Conservation (phyloP, 176 grass and related monocot species). For the Saccharum spontaneum region DNA sequence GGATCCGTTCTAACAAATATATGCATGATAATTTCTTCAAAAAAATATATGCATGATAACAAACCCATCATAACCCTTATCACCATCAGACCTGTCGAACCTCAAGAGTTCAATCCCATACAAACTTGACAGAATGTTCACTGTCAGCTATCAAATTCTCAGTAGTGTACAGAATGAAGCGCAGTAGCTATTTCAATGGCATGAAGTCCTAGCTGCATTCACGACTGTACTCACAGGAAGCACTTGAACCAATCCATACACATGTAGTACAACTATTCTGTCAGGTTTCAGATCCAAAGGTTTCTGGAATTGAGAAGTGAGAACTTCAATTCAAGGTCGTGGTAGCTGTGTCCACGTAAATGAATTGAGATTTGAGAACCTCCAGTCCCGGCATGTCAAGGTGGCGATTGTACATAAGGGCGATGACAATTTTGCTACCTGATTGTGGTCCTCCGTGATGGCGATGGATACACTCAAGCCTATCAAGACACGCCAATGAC, state of each 20-base stretch:
- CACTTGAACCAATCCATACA: no score
- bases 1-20: neutral
- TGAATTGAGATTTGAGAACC: neutral
- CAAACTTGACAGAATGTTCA: neutral
- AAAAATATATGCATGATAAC: neutral
- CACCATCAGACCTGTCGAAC: no score
- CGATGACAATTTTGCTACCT: slow-evolving; percentile 11
- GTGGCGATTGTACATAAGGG: neutral
- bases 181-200: neutral
- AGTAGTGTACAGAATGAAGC: neutral
- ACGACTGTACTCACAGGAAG: neutral
- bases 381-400: neutral
- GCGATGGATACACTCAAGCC: neutral
- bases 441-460: neutral
- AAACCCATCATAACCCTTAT: neutral
- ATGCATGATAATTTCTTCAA: no score
- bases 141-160: neutral
- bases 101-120: neutral
- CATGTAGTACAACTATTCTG: neutral
- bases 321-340: neutral
- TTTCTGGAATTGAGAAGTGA: neutral
- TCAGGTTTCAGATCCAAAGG: no score
- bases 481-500: neutral
- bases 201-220: neutral
- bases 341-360: neutral